A percentile compares a stretch with the other conserved stretches of the same genome.
Conservation (phyloP, 2,329 filamentous ascomycete genomes). For the Kalmusia sp. region DNA sequence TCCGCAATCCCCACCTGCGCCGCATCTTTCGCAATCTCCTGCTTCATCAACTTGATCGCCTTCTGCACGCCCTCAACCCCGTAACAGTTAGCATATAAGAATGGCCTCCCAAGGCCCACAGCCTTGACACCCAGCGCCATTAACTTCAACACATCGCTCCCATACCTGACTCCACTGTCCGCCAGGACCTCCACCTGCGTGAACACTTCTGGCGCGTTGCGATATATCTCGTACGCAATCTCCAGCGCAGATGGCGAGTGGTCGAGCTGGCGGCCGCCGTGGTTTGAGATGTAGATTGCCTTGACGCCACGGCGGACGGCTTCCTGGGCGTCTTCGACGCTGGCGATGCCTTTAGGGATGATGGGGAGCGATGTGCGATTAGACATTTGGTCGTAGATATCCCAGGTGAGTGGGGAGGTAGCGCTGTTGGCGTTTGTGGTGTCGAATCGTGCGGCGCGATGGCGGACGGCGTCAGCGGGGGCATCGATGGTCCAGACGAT, state of each 20-base stretch:
- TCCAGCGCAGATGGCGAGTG: conserved; percentile 69
- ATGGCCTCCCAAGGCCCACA: conserved; percentile 52
- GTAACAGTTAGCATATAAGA: conserved; percentile 59
- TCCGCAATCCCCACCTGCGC: conserved; percentile 21
- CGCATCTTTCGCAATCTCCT: conserved; percentile 48
- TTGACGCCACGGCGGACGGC: conserved; percentile 35
- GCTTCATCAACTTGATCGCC: conserved; percentile 57
- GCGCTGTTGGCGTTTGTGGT: conserved; percentile 22
- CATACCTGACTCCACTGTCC: conserved; percentile 41
- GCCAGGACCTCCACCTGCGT: conserved; percentile 39
- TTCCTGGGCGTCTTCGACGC: conserved; percentile 40
- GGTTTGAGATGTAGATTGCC: conserved; percentile 44
- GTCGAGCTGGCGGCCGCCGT: conserved; percentile 44
- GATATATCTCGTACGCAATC: conserved; percentile 76
- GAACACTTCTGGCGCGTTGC: conserved; percentile 44
- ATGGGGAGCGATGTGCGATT: conserved; percentile 39
- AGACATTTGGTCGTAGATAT: conserved; percentile 31
- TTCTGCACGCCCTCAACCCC: conserved; percentile 67
- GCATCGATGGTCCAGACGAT: conserved; percentile 43
- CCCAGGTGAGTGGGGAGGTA: conserved; percentile 16
- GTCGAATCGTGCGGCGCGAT: conserved; percentile 31
- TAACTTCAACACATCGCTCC: conserved; percentile 38
- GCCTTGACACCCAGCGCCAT: conserved; percentile 40
- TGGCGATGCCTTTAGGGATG: conserved; percentile 43
- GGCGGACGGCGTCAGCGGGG: conserved; percentile 35